Evolutionary conservation across 441 rosid genomes (phyloP).

Genomic region (Pelargonium citronellum): DNA sequence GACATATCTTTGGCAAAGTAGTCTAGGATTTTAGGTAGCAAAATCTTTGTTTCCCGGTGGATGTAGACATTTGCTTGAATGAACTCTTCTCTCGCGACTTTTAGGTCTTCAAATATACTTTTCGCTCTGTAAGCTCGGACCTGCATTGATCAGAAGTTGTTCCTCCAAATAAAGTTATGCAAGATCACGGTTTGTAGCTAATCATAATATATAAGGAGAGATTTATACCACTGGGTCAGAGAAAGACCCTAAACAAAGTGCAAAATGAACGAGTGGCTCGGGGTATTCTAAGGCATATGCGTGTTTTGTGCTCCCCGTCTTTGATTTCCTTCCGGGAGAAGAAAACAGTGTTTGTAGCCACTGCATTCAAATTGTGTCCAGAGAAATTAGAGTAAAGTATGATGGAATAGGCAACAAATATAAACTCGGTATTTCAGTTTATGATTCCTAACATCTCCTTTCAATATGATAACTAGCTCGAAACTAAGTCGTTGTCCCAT

Average conservation of each 20-base stretch:
- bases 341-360: slow-evolving; percentile 9
- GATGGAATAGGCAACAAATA: no score
- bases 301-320: slow-evolving; percentile 41
- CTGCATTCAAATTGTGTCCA: background rate
- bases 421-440: no score
- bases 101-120: slow-evolving; percentile 52
- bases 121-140: slow-evolving; percentile 58
- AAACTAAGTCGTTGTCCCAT: no score
- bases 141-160: slow-evolving; percentile 25
- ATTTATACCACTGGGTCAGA: slow-evolving; percentile 60
- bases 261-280: slow-evolving; percentile 77
- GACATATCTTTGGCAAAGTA: slow-evolving; percentile 65
- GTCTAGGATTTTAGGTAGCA: slow-evolving; percentile 49
- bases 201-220: background rate
- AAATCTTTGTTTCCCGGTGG: slow-evolving; percentile 51
- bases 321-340: slow-evolving; percentile 22
- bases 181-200: background rate
- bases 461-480: no score
- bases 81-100: slow-evolving; percentile 52
- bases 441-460: no score
- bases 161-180: background rate
- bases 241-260: slow-evolving; percentile 63
- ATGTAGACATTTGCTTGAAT: slow-evolving; percentile 42
- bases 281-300: slow-evolving; percentile 65
- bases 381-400: background rate